Evolutionary conservation across 805 yeast species (phyloP), one percentile per base, ranked within the genome.

Genomic region (Starmera caribaea): DNA sequence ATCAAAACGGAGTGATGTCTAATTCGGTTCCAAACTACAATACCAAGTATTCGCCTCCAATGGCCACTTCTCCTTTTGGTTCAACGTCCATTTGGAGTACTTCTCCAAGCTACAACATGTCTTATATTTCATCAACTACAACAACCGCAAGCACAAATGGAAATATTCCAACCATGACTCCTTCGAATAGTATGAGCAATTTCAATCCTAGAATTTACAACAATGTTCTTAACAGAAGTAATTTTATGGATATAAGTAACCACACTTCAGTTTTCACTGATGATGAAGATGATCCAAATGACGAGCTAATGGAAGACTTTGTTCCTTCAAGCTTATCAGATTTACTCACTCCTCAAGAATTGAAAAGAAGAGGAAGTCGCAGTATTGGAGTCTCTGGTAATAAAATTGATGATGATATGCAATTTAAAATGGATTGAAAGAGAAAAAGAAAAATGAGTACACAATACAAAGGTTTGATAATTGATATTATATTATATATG

Each of bases 311-410:
- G 84, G 89, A 84, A 47, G 95, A 84, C 53, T 82, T 76, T 49
- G 82, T 88, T 4, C 97, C 97, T 1, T 77, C 81, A 6, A 75
- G 89, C 26, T 62, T 88, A 31, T 74, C 80, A n/a, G 95, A 86
- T 47, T 63, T 87, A 37, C 62, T 89, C 37, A 85, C 95, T 0
- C 94, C 95, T 0, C 83, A 76, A 47, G 96, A 88, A 54, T 59
- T 82, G 16, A 66, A 80, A 49, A 69, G 96, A 35, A 76, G 87
- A 44, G 71, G 68, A 17, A 33, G 35, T n/a, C 16, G n/a, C 16
- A n/a, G 28, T 13, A 30, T 13, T 16, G 35, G 21, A 3, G 21
- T 14, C 16, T 33, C 28, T n/a, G 36, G 11, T 7, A 30, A 24
- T n/a, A 15, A 29, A 29, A 29, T n/a, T 4, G 35, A 31, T 8